Conservation (phyloP, 106 monocot species). For the Ottelia alismoides region DNA sequence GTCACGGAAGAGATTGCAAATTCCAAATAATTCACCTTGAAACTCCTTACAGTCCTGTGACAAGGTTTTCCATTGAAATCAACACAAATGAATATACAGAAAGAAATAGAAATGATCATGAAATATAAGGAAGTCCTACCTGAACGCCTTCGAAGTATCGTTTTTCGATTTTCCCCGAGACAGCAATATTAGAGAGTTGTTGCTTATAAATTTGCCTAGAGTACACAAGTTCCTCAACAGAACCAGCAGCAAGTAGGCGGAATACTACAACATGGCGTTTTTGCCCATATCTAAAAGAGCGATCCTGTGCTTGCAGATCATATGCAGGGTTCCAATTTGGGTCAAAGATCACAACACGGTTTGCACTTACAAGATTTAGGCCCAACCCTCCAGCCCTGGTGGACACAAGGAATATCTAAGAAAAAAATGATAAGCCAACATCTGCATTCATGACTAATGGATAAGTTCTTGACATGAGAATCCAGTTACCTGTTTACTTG, state of each 20-base stretch:
- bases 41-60: slow-evolving; percentile 88
- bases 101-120: not conserved
- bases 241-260: slow-evolving; percentile 88
- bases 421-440: slow-evolving; percentile 5
- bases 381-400: slow-evolving; percentile 86
- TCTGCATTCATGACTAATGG: no score
- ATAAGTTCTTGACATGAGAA: no score
- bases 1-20: slow-evolving; percentile 85
- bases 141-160: slow-evolving; percentile 97
- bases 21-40: slow-evolving; percentile 92
- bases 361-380: slow-evolving; percentile 89
- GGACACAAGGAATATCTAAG: slow-evolving; percentile 87
- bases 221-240: slow-evolving; percentile 90
- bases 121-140: slow-evolving; percentile 17
- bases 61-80: no score
- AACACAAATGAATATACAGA: not conserved
- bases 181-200: slow-evolving; percentile 91
- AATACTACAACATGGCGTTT: slow-evolving; percentile 82
- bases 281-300: slow-evolving; percentile 92
- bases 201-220: slow-evolving; percentile 86
- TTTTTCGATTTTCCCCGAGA: slow-evolving; percentile 88
- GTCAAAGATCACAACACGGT: slow-evolving; percentile 92
- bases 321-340: slow-evolving; percentile 98
- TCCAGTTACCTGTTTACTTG: slow-evolving; percentile 80
- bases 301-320: slow-evolving; percentile 91